Base-by-base conservation (phyloP, 2,329 filamentous ascomycete genomes). In the Aspergillus floridensis region DNA sequence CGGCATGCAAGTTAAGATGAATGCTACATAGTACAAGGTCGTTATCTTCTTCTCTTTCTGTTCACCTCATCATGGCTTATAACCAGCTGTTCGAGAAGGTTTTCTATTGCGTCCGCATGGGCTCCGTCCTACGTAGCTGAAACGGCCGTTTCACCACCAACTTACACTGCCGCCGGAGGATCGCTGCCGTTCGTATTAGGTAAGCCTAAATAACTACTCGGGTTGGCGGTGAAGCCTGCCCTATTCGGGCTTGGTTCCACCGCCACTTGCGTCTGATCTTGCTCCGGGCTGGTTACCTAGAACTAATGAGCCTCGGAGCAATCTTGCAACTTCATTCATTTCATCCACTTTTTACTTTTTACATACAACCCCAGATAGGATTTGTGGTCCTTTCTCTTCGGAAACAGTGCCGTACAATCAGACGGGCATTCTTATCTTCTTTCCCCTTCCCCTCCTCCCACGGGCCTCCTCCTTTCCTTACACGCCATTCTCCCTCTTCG, bases 401-500 rank as follows among this genome's bases (percentile, higher is more conserved):
- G 38, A 5, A n/a, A 19, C 38, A 44, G 38, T 44, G 8, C 2
- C 6, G 16, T n/a, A 16, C 16, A 16, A 16, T 44, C 14, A 29
- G 7, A 10, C 32, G 32, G 32, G 26, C 26, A 29, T 35, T 5
- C 32, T 35, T 35, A 12, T 44, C 16, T 44, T 44, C 38, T 19
- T 44, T 35, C 58, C 50, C 48, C 22, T 22, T 32, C 16, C 53
- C 21, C 53, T 35, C 57, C 44, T 50, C 26, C 26, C 26, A 29
- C 26, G 2, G 26, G 8, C 26, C 26, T 49, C 48, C 49, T 32
- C 41, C 12, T 53, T 5, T 44, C 35, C 26, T 12, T 35, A 35
- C 11, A 50, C 55, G n/a, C 32, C 46, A 71, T 71, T 62, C 51
- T 14, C 50, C 49, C 29, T n/a, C 22, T 48, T 41, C 32, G 16